Percentiles rank a stretch among this genome's conserved stretches.
phyloP scores from a whole-genome alignment of 2,329 filamentous ascomycete species.

The Colletotrichum filicis region DNA sequence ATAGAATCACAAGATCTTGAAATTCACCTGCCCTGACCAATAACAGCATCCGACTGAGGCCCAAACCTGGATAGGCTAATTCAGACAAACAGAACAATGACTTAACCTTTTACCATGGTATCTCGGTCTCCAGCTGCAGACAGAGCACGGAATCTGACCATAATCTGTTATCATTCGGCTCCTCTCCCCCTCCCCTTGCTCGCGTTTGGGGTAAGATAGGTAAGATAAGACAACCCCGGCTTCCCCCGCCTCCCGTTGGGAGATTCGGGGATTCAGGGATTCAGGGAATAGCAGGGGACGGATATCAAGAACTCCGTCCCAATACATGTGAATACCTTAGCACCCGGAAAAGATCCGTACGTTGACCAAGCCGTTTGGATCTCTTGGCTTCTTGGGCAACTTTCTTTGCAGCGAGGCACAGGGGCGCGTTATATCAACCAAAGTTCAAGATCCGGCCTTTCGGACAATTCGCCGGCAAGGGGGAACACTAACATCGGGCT shows the following conservation, averaged over 20 bases:
- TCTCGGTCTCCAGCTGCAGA: not conserved
- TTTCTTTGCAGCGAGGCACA: not conserved
- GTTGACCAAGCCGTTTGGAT: not conserved
- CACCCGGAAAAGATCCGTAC: not conserved
- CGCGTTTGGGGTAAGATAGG: not conserved
- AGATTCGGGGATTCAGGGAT: not conserved
- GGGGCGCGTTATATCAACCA: not conserved
- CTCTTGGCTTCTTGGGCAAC: not conserved
- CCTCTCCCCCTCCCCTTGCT: not conserved
- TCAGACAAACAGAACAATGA: not conserved
- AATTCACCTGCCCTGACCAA: not conserved
- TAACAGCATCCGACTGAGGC: no score
- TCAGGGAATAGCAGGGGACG: not conserved
- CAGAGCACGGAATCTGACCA: not conserved
- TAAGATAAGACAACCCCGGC: slow-evolving; percentile 8
- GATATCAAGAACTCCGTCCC: not conserved
- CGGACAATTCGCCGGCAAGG: not conserved
- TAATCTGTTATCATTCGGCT: slow-evolving; percentile 1
- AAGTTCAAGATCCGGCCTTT: not conserved
- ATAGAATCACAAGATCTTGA: not conserved
- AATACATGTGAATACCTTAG: not conserved
- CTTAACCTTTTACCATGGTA: not conserved
- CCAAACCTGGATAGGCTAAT: not conserved
- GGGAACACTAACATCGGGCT: not conserved
- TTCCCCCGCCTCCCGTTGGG: not conserved